phyloP scores from a whole-genome alignment of 163 green algal genomes.

The Coccomyxa subellipsoidea region DNA sequence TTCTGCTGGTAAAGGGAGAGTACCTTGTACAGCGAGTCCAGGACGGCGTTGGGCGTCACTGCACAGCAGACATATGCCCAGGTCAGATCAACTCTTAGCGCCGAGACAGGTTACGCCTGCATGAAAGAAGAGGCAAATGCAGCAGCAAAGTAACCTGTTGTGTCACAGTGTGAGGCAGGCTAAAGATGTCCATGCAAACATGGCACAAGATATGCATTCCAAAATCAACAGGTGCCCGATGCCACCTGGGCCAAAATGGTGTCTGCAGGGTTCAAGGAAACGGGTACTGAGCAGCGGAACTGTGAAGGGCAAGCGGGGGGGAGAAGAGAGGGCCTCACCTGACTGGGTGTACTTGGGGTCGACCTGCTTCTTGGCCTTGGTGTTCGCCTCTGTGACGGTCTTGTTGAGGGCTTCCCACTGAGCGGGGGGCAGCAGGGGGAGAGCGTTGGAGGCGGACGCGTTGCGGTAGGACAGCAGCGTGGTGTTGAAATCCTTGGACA shows the following conservation, averaged over 20 bases:
- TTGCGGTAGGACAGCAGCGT: conserved; percentile 9
- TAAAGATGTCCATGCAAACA: no score
- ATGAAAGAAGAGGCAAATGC: no score
- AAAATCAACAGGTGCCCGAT: no score
- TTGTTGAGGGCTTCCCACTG: conserved; percentile 5
- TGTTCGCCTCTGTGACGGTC: neutral
- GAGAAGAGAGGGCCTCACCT: neutral
- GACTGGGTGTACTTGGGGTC: neutral
- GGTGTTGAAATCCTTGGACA: conserved; percentile 21
- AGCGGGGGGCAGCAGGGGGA: neutral
- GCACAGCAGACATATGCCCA: neutral
- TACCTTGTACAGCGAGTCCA: conserved; percentile 9
- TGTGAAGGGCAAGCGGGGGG: neutral
- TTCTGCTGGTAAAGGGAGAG: conserved; percentile 23
- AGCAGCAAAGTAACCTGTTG: no score
- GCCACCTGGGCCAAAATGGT: no score
- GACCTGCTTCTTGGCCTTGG: conserved; percentile 6
- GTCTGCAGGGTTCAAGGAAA: no score
- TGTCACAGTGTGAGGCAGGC: no score
- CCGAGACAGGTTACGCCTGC: no score
- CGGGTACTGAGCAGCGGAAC: no score
- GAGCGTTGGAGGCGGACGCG: neutral
- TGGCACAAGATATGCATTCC: no score
- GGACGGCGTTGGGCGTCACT: neutral
- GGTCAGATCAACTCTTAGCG: no score